These are phyloP conservation scores for Lophiotrema nucula DNA, from an alignment of 495 filamentous ascomycete species.

Conservation along the genomic window DNA sequence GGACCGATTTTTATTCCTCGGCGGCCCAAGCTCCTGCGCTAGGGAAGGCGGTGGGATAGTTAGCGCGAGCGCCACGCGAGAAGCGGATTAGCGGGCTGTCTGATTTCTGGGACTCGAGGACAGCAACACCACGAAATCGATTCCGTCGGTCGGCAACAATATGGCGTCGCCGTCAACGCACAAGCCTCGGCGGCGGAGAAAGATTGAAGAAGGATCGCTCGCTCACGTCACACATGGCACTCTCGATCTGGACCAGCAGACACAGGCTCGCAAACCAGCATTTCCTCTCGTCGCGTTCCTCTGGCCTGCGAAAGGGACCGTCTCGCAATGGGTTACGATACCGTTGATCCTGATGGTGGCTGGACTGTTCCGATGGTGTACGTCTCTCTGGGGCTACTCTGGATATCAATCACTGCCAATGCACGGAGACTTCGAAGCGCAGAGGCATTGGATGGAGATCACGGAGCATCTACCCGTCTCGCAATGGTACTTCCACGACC, in stretches of 20 bases:
- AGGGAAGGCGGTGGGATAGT: conserved; percentile 1
- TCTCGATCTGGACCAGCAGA: conserved; percentile 47
- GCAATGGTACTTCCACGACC: conserved; percentile 96
- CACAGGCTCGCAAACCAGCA: conserved; percentile 51
- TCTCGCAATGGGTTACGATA: conserved; percentile 90
- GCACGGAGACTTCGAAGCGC: conserved; percentile 96
- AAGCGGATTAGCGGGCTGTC: too few relatives aligned
- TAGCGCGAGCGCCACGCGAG: not conserved
- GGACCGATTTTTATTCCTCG: conserved; percentile 1
- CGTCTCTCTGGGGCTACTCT: conserved; percentile 91
- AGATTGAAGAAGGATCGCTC: conserved; percentile 45
- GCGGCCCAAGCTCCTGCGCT: conserved; percentile 15
- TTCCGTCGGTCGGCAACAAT: not conserved
- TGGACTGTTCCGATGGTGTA: conserved; percentile 91
- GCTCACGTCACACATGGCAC: conserved; percentile 53
- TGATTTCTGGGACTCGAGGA: too few relatives aligned
- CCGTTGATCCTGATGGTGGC: conserved; percentile 83
- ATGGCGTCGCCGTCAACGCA: conserved; percentile 44
- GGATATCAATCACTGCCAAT: conserved; percentile 82
- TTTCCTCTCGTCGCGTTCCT: conserved; percentile 90
- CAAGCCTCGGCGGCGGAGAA: conserved; percentile 62
- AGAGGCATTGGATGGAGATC: conserved; percentile 98
- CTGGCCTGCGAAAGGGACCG: conserved; percentile 79
- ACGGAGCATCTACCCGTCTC: conserved; percentile 83
- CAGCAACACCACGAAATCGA: not conserved